Conservation (phyloP, 1,139 yeast genomes). For the Suhomyces atakaporum region DNA sequence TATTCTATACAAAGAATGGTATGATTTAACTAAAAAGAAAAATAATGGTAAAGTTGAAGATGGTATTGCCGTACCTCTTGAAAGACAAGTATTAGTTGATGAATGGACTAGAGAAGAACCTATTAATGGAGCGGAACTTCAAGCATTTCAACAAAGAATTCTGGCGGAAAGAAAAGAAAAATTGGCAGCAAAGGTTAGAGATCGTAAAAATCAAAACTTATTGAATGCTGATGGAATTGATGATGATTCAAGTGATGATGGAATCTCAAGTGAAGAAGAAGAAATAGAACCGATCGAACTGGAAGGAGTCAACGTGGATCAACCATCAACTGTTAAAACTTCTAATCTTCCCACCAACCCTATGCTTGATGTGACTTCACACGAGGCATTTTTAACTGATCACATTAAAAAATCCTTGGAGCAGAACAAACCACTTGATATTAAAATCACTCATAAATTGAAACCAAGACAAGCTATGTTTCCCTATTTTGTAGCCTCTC, state of each 20-base stretch:
- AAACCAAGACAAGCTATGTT: constrained; percentile 75
- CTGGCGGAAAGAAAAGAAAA: constrained; percentile 46
- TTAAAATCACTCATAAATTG: constrained; percentile 57
- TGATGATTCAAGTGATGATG: constrained; percentile 41
- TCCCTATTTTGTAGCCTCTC: constrained; percentile 58
- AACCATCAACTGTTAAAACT: neutral
- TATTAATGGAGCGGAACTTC: constrained; percentile 51
- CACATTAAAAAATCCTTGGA: constrained; percentile 41
- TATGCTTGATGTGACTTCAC: constrained; percentile 38
- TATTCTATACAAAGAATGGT: constrained; percentile 61
- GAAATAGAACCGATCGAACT: constrained; percentile 15
- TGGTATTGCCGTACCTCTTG: constrained; percentile 59
- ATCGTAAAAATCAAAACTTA: constrained; percentile 55
- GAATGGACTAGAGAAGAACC: constrained; percentile 49
- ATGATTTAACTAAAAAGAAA: constrained; percentile 36
- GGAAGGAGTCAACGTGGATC: constrained; percentile 14
- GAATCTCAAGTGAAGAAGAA: constrained; percentile 9
- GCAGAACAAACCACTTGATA: constrained; percentile 54
- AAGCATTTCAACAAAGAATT: constrained; percentile 48
- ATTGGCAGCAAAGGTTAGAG: constrained; percentile 55
- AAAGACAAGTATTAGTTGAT: constrained; percentile 34
- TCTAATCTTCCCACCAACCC: constrained; percentile 2
- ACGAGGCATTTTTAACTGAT: constrained; percentile 46
- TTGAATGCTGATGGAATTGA: constrained; percentile 45
- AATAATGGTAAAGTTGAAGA: constrained; percentile 49